These are phyloP conservation scores for Echites panduratus DNA, from an alignment of 257 asterid genomes.

Conservation along the genomic window DNA sequence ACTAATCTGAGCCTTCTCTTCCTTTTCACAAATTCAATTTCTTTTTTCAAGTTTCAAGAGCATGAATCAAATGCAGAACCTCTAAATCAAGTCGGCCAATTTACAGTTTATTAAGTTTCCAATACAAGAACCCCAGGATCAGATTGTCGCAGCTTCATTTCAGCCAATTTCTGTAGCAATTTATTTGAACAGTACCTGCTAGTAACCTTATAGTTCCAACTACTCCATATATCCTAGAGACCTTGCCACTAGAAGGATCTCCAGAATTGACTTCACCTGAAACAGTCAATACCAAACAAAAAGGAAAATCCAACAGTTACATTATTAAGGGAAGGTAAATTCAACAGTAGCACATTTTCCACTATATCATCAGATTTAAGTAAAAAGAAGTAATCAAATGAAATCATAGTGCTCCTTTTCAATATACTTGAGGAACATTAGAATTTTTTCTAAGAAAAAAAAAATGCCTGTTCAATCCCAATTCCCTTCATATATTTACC, in stretches of 20 bases:
- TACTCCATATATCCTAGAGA: conserved; percentile 70
- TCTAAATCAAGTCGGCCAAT: not conserved
- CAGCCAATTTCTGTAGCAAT: not conserved
- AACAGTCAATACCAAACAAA: not conserved
- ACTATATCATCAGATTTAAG: not conserved
- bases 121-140: not conserved
- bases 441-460: not conserved
- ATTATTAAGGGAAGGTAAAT: not conserved
- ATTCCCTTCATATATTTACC: not conserved
- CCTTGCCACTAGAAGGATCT: conserved; percentile 39
- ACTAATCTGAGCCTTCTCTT: no score
- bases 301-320: not conserved
- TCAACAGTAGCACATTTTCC: not conserved
- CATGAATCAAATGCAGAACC: not conserved
- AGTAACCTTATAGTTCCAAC: conserved; percentile 93
- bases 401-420: not conserved
- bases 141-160: conserved; percentile 7
- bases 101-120: not conserved
- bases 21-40: not conserved
- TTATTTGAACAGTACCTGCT: conserved; percentile 49
- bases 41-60: not conserved
- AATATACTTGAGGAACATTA: not conserved
- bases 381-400: not conserved
- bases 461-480: not conserved
- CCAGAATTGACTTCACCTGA: conserved; percentile 52